Conservation (phyloP, 2,329 filamentous ascomycete species). For the Amesomyces nigricolor region DNA sequence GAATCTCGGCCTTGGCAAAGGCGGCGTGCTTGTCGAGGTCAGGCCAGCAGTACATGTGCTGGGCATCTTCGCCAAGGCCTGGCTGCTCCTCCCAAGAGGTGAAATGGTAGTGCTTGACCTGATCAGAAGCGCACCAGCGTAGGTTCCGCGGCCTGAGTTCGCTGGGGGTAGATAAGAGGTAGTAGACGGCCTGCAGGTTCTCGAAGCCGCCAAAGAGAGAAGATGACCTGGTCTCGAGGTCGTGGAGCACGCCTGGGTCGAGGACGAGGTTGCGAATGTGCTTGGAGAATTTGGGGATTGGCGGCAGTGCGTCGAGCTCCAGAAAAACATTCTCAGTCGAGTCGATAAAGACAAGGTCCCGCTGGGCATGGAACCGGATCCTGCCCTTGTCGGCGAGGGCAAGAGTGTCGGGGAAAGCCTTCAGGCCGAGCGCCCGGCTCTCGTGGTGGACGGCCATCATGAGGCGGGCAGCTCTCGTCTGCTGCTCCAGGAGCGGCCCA, state of each 20-base stretch:
- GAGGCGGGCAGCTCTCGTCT: slow-evolving; percentile 29
- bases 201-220: not conserved
- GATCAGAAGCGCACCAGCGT: slow-evolving; percentile 27
- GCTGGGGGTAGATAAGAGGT: not conserved
- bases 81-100: slow-evolving; percentile 19
- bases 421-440: slow-evolving; percentile 31
- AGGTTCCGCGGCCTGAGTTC: not conserved
- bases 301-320: not conserved
- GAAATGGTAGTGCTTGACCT: slow-evolving; percentile 21
- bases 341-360: slow-evolving; percentile 28
- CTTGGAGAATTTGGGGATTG: slow-evolving; percentile 12
- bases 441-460: slow-evolving; percentile 30
- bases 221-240: not conserved
- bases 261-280: slow-evolving; percentile 25
- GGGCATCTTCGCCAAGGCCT: slow-evolving; percentile 21
- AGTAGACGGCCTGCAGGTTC: slow-evolving; percentile 22
- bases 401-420: slow-evolving; percentile 31
- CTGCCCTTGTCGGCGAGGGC: slow-evolving; percentile 13
- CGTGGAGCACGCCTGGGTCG: not conserved
- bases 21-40: slow-evolving; percentile 19
- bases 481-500: slow-evolving; percentile 23
- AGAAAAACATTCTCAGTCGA: not conserved
- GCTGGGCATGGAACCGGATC: slow-evolving; percentile 29
- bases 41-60: slow-evolving; percentile 31
- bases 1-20: slow-evolving; percentile 7